Evolutionary conservation across 768 basidiomycete species (phyloP).

Genomic region (Pisolithus albus): DNA sequence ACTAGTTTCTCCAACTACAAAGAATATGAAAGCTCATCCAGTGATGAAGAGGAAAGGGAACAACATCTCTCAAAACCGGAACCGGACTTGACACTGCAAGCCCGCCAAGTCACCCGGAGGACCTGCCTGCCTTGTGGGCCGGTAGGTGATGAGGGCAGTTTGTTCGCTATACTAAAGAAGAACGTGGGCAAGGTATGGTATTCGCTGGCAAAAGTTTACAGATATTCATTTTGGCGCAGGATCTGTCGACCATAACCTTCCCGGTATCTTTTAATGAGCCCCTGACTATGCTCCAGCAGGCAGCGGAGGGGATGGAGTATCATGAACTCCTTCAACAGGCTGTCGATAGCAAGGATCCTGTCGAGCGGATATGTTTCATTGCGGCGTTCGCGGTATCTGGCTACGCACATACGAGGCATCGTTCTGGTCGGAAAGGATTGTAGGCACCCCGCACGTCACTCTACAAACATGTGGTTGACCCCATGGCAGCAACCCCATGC

Average conservation of each 20-base stretch:
- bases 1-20: conserved; percentile 37
- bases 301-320: conserved; percentile 83
- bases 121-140: conserved; percentile 53
- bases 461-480: conserved; percentile 5
- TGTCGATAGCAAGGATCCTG: conserved; percentile 45
- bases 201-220: conserved; percentile 1
- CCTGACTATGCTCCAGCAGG: conserved; percentile 71
- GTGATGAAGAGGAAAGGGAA: conserved; percentile 37
- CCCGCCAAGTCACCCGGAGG: conserved; percentile 38
- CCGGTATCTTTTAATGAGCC: conserved; percentile 93
- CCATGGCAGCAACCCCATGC: conserved; percentile 70
- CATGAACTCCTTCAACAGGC: conserved; percentile 62
- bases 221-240: conserved; percentile 35
- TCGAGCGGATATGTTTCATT: conserved; percentile 66
- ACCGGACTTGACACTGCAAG: conserved; percentile 4
- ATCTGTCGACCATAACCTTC: conserved; percentile 73
- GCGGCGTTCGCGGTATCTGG: conserved; percentile 82
- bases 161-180: conserved; percentile 79
- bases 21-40: conserved; percentile 37
- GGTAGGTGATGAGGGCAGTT: conserved; percentile 70
- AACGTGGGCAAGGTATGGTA: conserved; percentile 73
- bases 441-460: conserved; percentile 33
- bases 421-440: conserved; percentile 86
- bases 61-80: conserved; percentile 1
- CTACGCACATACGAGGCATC: conserved; percentile 74